A percentile compares a stretch with the other conserved stretches of the same genome.
phyloP scores from a whole-genome alignment of 2,329 filamentous ascomycete species.

The Scytalidium lignicola region DNA sequence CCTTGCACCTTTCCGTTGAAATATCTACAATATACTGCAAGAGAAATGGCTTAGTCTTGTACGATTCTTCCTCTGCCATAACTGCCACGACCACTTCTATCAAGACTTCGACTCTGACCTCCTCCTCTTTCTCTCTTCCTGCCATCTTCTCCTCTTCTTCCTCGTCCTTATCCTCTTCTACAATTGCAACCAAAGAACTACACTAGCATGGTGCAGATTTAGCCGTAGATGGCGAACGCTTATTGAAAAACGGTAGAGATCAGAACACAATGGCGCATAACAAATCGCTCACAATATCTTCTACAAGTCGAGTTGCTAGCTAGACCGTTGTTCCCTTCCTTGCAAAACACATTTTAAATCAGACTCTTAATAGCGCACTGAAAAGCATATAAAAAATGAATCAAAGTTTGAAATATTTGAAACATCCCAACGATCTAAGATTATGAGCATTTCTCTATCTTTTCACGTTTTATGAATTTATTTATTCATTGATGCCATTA shows the following conservation, averaged over 20 bases:
- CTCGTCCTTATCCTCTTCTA: neutral
- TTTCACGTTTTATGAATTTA: no score
- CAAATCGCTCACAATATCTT: constrained; percentile 20
- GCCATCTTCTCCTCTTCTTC: neutral
- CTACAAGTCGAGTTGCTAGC: constrained; percentile 22
- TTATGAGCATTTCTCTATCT: no score
- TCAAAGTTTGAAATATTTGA: no score
- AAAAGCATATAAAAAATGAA: no score
- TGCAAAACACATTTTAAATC: constrained; percentile 79
- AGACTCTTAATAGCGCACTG: no score
- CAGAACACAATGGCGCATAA: constrained; percentile 15
- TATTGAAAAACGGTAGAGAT: constrained; percentile 21
- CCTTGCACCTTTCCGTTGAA: constrained; percentile 21
- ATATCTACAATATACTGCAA: constrained; percentile 11
- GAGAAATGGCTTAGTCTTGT: neutral
- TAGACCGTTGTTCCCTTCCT: constrained; percentile 61
- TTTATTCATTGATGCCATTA: no score
- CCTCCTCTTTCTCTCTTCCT: neutral
- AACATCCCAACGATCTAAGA: no score
- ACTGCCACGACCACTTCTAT: neutral
- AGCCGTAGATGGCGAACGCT: constrained; percentile 13
- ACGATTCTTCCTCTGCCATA: neutral
- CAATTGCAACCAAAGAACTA: neutral
- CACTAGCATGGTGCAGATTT: neutral
- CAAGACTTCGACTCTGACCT: neutral